Conservation (phyloP, 345 rosid genomes). For the Eucalyptus erythrocorys region DNA sequence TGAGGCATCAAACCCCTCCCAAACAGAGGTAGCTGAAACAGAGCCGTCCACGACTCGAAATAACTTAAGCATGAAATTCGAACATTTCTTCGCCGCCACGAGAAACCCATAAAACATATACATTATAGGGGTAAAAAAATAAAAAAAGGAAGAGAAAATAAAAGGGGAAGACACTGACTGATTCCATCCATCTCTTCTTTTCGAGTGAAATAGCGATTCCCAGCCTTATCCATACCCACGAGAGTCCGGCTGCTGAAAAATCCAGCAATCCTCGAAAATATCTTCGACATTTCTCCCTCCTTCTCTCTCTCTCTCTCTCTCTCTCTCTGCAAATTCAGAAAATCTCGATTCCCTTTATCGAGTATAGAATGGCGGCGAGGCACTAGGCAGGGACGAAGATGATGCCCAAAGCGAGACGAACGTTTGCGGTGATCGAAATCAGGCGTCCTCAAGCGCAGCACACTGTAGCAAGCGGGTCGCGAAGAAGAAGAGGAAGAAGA, state of each 20-base stretch:
- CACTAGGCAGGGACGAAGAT: background rate
- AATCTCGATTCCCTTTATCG: background rate
- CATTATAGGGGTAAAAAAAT: background rate
- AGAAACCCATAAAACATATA: background rate
- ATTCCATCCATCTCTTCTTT: conserved; percentile 75
- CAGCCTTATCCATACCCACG: conserved; percentile 59
- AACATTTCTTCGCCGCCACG: background rate
- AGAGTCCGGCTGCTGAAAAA: conserved; percentile 37
- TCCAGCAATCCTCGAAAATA: conserved; percentile 58
- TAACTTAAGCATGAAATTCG: background rate
- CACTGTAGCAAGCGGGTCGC: background rate
- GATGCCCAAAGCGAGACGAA: background rate
- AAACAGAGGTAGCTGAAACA: background rate
- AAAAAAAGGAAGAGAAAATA: background rate
- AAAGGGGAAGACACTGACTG: conserved; percentile 31
- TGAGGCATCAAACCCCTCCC: background rate
- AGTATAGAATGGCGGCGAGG: background rate
- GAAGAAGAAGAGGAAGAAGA: background rate
- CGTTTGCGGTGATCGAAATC: background rate
- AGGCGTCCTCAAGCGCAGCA: background rate
- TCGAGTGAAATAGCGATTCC: conserved; percentile 75
- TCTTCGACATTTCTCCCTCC: conserved; percentile 50
- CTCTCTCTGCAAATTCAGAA: background rate
- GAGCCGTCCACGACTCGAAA: background rate
- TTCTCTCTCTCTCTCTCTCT: background rate